These are phyloP conservation scores for Ceratocystis papillata DNA, from an alignment of 2,329 filamentous ascomycete genomes.

Conservation along the genomic window DNA sequence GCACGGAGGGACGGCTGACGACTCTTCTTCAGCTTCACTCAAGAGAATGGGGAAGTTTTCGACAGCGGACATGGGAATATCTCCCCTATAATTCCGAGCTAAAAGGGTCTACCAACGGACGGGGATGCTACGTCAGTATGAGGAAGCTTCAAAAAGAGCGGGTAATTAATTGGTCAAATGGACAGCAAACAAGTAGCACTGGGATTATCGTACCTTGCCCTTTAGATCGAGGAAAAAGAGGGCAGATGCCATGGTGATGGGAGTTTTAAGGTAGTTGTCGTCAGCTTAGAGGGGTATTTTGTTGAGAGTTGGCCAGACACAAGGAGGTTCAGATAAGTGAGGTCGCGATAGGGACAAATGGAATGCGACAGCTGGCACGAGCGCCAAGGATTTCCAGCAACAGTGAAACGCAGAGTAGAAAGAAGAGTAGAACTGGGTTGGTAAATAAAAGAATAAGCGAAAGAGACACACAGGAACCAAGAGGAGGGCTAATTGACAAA, in stretches of 20 bases:
- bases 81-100: slow-evolving; percentile 94
- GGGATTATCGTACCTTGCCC: slow-evolving; percentile 70
- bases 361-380: slow-evolving; percentile 22
- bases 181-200: background rate
- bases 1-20: slow-evolving; percentile 90
- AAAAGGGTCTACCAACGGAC: slow-evolving; percentile 67
- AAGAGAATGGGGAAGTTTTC: slow-evolving; percentile 95
- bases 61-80: slow-evolving; percentile 97
- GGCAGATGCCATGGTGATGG: slow-evolving; percentile 73
- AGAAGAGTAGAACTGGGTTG: background rate
- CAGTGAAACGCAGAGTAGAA: background rate
- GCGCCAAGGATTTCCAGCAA: slow-evolving; percentile 14
- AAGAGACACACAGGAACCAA: slow-evolving; percentile 17
- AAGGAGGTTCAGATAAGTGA: background rate
- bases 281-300: slow-evolving; percentile 9
- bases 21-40: slow-evolving; percentile 98
- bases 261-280: background rate
- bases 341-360: slow-evolving; percentile 18
- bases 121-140: slow-evolving; percentile 13
- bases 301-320: background rate
- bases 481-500: background rate
- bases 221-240: slow-evolving; percentile 98
- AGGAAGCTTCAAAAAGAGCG: background rate
- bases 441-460: background rate
- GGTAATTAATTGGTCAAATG: background rate